A percentile compares a stretch with the other conserved stretches of the same genome.
Evolutionary conservation across 2,329 filamentous ascomycete species (phyloP).

Genomic region (Botryosphaeria dothidea): DNA sequence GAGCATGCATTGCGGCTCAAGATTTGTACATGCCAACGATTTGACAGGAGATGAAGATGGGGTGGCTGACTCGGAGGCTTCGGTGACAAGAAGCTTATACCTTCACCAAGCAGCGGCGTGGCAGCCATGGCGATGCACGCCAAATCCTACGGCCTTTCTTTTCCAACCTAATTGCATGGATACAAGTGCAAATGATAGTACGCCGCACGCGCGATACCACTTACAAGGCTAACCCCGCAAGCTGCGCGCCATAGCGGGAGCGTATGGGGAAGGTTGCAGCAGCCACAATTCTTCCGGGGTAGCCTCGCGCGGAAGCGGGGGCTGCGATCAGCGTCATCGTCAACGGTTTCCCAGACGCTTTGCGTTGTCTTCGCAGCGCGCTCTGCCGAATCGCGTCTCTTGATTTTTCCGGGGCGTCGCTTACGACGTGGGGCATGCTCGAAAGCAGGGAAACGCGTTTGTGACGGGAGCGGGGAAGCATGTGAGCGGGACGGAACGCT

Average conservation of each 20-base stretch:
- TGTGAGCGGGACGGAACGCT: not conserved
- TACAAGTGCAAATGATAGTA: not conserved
- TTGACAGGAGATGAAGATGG: not conserved
- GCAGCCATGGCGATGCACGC: not conserved
- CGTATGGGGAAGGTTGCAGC: slow-evolving; percentile 7
- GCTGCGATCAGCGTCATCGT: slow-evolving; percentile 2
- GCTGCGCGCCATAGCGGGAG: not conserved
- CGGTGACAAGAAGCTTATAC: slow-evolving; percentile 1
- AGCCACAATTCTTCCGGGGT: not conserved
- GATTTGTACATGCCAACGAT: not conserved
- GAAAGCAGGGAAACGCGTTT: not conserved
- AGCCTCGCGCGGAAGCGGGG: slow-evolving; percentile 6
- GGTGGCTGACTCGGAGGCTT: not conserved
- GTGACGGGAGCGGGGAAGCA: not conserved
- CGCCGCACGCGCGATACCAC: not conserved
- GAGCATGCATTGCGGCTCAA: not conserved
- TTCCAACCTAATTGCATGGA: not conserved
- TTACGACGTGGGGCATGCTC: not conserved
- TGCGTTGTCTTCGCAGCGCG: not conserved
- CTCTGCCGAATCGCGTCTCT: not conserved
- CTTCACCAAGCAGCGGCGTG: not conserved
- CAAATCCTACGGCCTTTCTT: not conserved
- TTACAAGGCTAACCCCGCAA: not conserved
- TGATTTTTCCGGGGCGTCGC: slow-evolving; percentile 1
- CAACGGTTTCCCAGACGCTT: not conserved